Evolutionary conservation across 2,329 filamentous ascomycete species (phyloP).

Genomic region (Tothia fuscella): DNA sequence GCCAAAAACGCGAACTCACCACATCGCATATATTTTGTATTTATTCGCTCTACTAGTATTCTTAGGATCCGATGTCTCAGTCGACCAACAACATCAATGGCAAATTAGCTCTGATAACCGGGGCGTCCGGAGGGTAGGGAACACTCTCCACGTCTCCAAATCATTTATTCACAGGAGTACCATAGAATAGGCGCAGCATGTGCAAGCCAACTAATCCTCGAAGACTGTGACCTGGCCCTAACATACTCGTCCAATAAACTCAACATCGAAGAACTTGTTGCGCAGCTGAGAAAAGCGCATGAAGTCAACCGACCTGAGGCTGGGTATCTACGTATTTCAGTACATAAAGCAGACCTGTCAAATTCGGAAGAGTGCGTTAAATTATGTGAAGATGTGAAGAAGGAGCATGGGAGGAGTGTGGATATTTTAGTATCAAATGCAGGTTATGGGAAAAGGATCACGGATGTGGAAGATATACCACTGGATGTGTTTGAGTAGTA

Average conservation of each 20-base stretch:
- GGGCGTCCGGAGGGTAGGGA: constrained; percentile 47
- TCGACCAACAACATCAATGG: constrained; percentile 33
- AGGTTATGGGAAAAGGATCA: constrained; percentile 51
- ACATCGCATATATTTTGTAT: too few relatives aligned
- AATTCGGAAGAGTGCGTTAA: constrained; percentile 39
- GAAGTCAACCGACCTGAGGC: constrained; percentile 16
- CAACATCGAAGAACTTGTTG: constrained; percentile 34
- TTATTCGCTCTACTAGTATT: too few relatives aligned
- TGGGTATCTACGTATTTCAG: constrained; percentile 32
- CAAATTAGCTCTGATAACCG: constrained; percentile 46
- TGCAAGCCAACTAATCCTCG: constrained; percentile 41
- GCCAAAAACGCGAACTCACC: too few relatives aligned
- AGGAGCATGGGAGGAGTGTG: constrained; percentile 41
- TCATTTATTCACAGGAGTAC: too few relatives aligned
- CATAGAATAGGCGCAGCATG: constrained; percentile 48
- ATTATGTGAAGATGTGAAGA: constrained; percentile 43
- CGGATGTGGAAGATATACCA: constrained; percentile 19
- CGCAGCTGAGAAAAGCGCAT: constrained; percentile 27
- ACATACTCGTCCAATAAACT: constrained; percentile 44
- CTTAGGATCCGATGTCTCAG: too few relatives aligned
- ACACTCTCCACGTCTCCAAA: neutral
- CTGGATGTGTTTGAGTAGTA: too few relatives aligned
- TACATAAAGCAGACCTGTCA: constrained; percentile 47
- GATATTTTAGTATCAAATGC: constrained; percentile 58
- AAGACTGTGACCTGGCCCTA: constrained; percentile 44